Evolutionary conservation across 2,329 filamentous ascomycete genomes (phyloP).

Genomic region (Aureobasidium sp.): DNA sequence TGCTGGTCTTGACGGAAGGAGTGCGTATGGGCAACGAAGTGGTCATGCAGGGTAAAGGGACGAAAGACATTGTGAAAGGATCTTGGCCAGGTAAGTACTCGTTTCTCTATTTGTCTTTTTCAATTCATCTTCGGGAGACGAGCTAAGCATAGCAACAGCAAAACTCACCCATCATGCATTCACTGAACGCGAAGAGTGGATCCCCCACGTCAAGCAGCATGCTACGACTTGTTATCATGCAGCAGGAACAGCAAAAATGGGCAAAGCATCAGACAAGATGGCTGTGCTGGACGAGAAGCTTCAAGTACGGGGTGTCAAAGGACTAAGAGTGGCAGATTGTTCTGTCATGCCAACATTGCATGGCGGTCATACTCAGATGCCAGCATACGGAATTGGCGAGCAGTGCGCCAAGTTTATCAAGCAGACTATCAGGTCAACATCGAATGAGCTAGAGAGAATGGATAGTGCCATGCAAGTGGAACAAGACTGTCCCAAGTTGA

Average conservation of each 20-base stretch:
- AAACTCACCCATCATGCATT: slow-evolving; percentile 44
- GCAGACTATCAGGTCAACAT: not conserved
- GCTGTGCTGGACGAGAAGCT: slow-evolving; percentile 48
- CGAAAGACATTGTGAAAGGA: slow-evolving; percentile 51
- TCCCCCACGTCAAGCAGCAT: slow-evolving; percentile 41
- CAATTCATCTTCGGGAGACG: not conserved
- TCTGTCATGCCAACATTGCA: slow-evolving; percentile 46
- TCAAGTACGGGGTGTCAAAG: slow-evolving; percentile 43
- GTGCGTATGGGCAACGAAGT: slow-evolving; percentile 54
- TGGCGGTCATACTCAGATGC: slow-evolving; percentile 48
- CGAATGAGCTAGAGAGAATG: not conserved
- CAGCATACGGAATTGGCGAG: slow-evolving; percentile 50
- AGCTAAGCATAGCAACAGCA: not conserved
- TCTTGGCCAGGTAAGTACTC: slow-evolving; percentile 41
- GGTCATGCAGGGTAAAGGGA: slow-evolving; percentile 48
- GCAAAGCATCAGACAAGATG: slow-evolving; percentile 36
- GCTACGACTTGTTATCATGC: slow-evolving; percentile 42
- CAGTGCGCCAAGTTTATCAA: slow-evolving; percentile 1
- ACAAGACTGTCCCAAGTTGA: not conserved
- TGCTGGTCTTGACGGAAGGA: slow-evolving; percentile 51
- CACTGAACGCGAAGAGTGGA: slow-evolving; percentile 50
- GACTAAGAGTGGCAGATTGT: slow-evolving; percentile 47
- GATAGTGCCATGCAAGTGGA: not conserved
- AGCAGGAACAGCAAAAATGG: slow-evolving; percentile 50
- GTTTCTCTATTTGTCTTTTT: not conserved